A percentile compares a stretch with the other conserved stretches of the same genome.
Conservation (phyloP, 106 monocot genomes). For the Vanilla planifolia region DNA sequence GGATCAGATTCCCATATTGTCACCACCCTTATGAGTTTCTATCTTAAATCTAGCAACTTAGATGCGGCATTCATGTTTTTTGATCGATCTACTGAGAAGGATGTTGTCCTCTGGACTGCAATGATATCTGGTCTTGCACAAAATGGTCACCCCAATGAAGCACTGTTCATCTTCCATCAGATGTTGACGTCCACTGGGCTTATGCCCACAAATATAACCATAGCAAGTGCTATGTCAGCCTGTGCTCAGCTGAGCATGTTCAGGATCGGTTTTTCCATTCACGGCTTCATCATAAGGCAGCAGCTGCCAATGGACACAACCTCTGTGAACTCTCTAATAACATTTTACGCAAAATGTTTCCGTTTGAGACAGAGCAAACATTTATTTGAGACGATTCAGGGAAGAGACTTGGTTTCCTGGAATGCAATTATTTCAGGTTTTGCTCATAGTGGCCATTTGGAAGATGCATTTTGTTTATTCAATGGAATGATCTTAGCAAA, state of each 20-base stretch:
- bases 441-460: conserved; percentile 37
- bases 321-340: conserved; percentile 48
- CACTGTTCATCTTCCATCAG: conserved; percentile 34
- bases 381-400: conserved; percentile 37
- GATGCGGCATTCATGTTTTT: conserved; percentile 33
- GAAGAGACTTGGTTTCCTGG: conserved; percentile 63
- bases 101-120: conserved; percentile 47
- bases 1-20: conserved; percentile 24
- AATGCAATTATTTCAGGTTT: conserved; percentile 50
- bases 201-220: conserved; percentile 20
- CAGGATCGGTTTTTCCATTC: conserved; percentile 41
- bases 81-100: conserved; percentile 19
- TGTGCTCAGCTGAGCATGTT: conserved; percentile 37
- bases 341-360: conserved; percentile 62
- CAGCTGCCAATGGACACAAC: conserved; percentile 22
- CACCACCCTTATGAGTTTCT: conserved; percentile 53
- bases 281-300: conserved; percentile 47
- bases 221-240: conserved; percentile 49
- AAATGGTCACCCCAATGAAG: conserved; percentile 35
- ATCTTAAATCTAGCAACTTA: conserved; percentile 24
- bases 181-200: conserved; percentile 29
- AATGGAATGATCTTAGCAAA: conserved; percentile 21
- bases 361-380: conserved; percentile 9
- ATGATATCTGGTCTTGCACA: conserved; percentile 69
- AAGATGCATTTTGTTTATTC: conserved; percentile 30